phyloP scores from a whole-genome alignment of 257 asterid genomes.

The Jacaranda mimosifolia region DNA sequence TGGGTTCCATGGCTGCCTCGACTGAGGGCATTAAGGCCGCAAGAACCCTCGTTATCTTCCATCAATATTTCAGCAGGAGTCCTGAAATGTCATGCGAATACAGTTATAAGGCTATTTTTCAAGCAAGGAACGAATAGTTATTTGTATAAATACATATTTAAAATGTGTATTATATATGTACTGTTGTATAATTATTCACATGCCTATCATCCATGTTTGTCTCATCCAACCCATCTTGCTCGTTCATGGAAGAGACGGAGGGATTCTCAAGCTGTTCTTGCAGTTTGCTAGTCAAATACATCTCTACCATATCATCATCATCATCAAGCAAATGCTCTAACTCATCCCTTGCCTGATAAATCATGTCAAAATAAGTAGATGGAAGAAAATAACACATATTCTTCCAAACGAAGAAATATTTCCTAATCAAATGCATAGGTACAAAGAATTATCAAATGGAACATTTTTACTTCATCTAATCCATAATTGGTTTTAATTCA shows the following conservation, averaged over 20 bases:
- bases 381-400: neutral
- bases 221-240: conserved; percentile 65
- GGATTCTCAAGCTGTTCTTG: conserved; percentile 74
- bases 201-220: conserved; percentile 71
- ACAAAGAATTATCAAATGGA: neutral
- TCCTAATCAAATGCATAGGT: neutral
- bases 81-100: conserved; percentile 42
- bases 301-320: conserved; percentile 97
- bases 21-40: conserved; percentile 62
- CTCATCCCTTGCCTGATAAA: conserved; percentile 90
- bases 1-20: conserved; percentile 83
- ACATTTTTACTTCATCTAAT: neutral
- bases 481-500: neutral
- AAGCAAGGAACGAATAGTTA: neutral
- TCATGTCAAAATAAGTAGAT: conserved; percentile 21
- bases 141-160: neutral
- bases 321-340: conserved; percentile 95
- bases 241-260: conserved; percentile 64
- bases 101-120: neutral
- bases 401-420: neutral
- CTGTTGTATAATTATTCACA: conserved; percentile 14
- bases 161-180: neutral
- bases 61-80: conserved; percentile 55
- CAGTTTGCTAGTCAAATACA: conserved; percentile 91
- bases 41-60: conserved; percentile 62